Evolutionary conservation across 202 grass and related monocot genomes (phyloP), one percentile per base, ranked within the genome.

Genomic region (Cymbopogon flexuosus): DNA sequence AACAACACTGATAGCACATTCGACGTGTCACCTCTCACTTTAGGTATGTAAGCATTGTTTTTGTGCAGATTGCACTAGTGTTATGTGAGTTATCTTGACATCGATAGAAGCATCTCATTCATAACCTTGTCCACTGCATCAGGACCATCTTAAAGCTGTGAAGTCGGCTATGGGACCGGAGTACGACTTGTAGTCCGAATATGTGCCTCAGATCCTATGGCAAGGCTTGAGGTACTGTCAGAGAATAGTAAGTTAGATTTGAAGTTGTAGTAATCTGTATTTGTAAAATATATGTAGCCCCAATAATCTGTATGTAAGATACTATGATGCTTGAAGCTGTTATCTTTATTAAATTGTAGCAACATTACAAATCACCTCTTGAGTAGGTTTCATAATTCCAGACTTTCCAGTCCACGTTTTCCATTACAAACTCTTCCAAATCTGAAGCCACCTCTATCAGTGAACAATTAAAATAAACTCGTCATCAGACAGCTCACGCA

Each of bases 261-360:
- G 30, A 88, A 65, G 64, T 13, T 57, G 9, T 33, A 79, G 70
- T 69, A 52, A 66, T 75, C 52, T 71, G 81, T 58, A 81, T 85
- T 72, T 88, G 87, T 81, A 88, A 81, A 59, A 85, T 88, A 85
- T 88, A 88, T 39, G 56, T 77, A 65, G 78, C 49, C 27, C 37
- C 63, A 88, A 88, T 85, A 88, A 88, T 81, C 64, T 85, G 82
- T 88, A 81, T 81, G 77, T 88, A 85, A 85, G 77, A 49, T 81
- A 16, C 3, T 72, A 23, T 65, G 45, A 6, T 64, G 24, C 27
- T 29, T 64, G 41, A 47, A 80, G 59, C 18, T 80, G 70, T 75
- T 88, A 36, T 34, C 10, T n/a, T 71, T 57, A 66, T 81, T 80
- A 67, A 81, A 58, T 84, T 88, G 65, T 72, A 72, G 41, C 10